Evolutionary conservation across 352 stramenopile genomes (phyloP).

Genomic region (Pythium grandisporangium): DNA sequence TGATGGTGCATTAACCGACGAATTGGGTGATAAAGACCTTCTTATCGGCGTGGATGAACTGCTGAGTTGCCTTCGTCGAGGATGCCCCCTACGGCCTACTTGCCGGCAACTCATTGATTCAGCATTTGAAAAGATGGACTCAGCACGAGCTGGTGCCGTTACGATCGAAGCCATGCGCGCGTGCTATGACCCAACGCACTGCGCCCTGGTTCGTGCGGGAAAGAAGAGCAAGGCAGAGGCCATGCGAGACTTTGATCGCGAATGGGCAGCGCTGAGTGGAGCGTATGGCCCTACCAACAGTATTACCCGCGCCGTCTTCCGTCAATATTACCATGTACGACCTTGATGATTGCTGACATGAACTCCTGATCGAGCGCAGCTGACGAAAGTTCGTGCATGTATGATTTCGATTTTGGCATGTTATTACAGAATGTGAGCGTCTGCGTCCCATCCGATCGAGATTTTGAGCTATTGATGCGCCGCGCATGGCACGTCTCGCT

Average conservation of each 20-base stretch:
- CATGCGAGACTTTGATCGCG: conserved; percentile 58
- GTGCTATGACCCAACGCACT: conserved; percentile 63
- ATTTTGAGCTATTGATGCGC: conserved; percentile 83
- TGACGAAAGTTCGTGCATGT: conserved; percentile 2
- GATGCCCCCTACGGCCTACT: conserved; percentile 10
- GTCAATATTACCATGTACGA: conserved; percentile 77
- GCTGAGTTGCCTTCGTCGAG: conserved; percentile 30
- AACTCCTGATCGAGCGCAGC: no score
- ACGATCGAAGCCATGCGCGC: conserved; percentile 46
- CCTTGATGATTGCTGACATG: no score
- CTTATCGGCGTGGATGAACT: conserved; percentile 45
- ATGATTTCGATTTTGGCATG: conserved; percentile 3
- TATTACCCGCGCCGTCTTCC: conserved; percentile 55
- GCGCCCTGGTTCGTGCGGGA: conserved; percentile 58
- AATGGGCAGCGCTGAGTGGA: conserved; percentile 34
- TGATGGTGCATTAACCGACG: no score
- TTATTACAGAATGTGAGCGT: conserved; percentile 65
- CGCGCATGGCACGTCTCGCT: conserved; percentile 47
- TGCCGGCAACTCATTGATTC: conserved; percentile 32
- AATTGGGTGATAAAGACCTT: no score
- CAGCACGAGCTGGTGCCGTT: conserved; percentile 17
- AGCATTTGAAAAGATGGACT: conserved; percentile 57
- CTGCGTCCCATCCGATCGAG: conserved; percentile 58
- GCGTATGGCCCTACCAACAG: conserved; percentile 12
- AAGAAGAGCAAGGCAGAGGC: conserved; percentile 45